Percentiles rank a stretch among this genome's conserved stretches.
Evolutionary conservation across 257 asterid genomes (phyloP).

Genomic region (Fraxinus cuspidata): DNA sequence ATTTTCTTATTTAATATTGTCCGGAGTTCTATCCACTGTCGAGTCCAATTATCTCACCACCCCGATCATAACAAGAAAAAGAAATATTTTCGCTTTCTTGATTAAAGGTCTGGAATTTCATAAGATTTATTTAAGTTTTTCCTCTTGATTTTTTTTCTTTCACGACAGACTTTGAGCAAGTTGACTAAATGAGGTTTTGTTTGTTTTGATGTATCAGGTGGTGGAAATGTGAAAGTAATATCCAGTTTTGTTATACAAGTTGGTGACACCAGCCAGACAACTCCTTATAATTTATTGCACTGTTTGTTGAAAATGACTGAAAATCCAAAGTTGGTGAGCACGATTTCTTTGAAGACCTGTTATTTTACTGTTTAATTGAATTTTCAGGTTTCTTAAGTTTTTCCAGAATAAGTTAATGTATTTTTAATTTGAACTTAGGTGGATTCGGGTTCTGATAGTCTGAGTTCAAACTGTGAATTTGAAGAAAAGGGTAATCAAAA

Average conservation of each 20-base stretch:
- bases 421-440: constrained; percentile 27
- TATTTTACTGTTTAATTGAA: constrained; percentile 32
- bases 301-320: constrained; percentile 31
- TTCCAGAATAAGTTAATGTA: too few relatives aligned
- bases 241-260: constrained; percentile 34
- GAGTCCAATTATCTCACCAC: background rate
- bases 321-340: constrained; percentile 40
- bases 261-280: constrained; percentile 20
- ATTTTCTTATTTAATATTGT: background rate
- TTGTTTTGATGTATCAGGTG: constrained; percentile 36
- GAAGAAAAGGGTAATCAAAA: constrained; percentile 23
- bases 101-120: background rate
- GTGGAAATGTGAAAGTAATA: constrained; percentile 18
- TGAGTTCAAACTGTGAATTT: constrained; percentile 31
- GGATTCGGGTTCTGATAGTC: constrained; percentile 33
- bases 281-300: constrained; percentile 3
- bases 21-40: background rate
- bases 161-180: constrained; percentile 17
- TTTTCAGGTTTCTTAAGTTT: background rate
- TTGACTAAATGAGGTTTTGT: constrained; percentile 31
- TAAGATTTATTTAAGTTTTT: background rate
- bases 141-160: background rate
- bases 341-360: background rate
- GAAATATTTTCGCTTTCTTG: background rate
- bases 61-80: background rate